These are phyloP conservation scores for Gautieria morchelliformis DNA, from an alignment of 768 basidiomycete genomes.

Conservation along the genomic window DNA sequence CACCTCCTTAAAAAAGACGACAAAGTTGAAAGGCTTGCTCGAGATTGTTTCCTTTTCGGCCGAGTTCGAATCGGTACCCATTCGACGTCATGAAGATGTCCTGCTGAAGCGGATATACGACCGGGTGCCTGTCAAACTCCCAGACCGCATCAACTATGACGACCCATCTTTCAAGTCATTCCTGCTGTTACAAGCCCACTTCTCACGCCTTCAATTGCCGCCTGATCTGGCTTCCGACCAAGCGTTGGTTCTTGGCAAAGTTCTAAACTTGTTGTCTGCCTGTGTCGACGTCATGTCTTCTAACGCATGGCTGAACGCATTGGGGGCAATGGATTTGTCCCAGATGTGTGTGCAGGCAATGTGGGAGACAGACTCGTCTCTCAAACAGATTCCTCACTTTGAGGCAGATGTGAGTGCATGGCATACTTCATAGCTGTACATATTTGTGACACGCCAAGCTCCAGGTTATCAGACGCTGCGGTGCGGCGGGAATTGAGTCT, in stretches of 20 bases:
- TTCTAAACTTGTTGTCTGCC: conserved; percentile 83
- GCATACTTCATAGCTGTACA: not conserved
- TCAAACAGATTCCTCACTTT: conserved; percentile 96
- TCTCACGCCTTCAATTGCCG: conserved; percentile 84
- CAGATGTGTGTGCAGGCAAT: conserved; percentile 99
- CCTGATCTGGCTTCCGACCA: conserved; percentile 94
- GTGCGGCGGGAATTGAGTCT: conserved; percentile 68
- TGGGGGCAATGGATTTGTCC: conserved; percentile 94
- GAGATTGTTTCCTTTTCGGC: conserved; percentile 96
- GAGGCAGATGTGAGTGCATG: conserved; percentile 59
- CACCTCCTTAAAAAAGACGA: conserved; percentile 88
- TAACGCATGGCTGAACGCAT: conserved; percentile 88
- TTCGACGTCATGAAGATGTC: conserved; percentile 85
- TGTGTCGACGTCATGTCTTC: conserved; percentile 98
- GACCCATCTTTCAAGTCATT: conserved; percentile 98
- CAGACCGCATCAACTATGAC: conserved; percentile 71
- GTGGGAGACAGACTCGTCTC: conserved; percentile 94
- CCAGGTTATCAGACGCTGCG: conserved; percentile 78
- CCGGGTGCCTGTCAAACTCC: conserved; percentile 90
- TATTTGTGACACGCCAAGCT: not conserved
- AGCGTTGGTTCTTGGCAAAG: conserved; percentile 76
- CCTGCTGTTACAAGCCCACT: conserved; percentile 93
- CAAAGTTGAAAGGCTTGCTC: conserved; percentile 91
- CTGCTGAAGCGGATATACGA: conserved; percentile 88
- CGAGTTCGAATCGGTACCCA: conserved; percentile 92